A percentile compares a stretch with the other conserved stretches of the same genome.
phyloP scores from a whole-genome alignment of 2,329 filamentous ascomycete genomes.

The Penicillium sp. region DNA sequence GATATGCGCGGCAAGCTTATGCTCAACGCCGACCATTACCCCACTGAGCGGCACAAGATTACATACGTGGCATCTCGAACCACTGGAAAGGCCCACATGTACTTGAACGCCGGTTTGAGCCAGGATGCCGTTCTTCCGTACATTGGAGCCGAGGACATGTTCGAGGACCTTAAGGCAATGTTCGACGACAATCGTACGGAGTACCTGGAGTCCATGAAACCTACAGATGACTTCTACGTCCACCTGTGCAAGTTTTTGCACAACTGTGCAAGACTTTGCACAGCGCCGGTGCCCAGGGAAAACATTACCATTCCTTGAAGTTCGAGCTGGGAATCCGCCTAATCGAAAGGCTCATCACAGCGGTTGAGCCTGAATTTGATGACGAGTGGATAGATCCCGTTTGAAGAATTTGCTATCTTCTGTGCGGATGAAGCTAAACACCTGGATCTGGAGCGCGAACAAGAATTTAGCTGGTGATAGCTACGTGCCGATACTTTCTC shows the following conservation, averaged over 20 bases:
- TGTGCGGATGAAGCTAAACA: background rate
- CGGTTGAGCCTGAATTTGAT: background rate
- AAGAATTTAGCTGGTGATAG: background rate
- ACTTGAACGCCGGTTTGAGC: background rate
- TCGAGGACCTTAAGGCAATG: background rate
- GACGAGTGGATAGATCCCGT: accelerated
- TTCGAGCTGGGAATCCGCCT: background rate
- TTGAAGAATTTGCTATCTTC: background rate
- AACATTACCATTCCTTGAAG: background rate
- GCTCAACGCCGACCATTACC: background rate
- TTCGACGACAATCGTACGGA: background rate
- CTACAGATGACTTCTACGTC: background rate
- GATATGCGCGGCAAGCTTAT: background rate
- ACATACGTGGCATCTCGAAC: background rate
- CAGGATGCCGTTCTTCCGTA: background rate
- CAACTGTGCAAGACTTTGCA: background rate
- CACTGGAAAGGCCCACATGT: background rate
- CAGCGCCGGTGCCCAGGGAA: background rate
- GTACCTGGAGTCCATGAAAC: background rate
- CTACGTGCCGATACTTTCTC: background rate
- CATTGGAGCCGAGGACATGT: background rate
- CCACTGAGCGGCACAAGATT: background rate
- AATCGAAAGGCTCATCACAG: background rate
- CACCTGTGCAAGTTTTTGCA: background rate
- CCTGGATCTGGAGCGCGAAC: background rate